These are phyloP conservation scores for Crithidia fasciculata DNA, from an alignment of 208 protist genomes.

Conservation along the genomic window DNA sequence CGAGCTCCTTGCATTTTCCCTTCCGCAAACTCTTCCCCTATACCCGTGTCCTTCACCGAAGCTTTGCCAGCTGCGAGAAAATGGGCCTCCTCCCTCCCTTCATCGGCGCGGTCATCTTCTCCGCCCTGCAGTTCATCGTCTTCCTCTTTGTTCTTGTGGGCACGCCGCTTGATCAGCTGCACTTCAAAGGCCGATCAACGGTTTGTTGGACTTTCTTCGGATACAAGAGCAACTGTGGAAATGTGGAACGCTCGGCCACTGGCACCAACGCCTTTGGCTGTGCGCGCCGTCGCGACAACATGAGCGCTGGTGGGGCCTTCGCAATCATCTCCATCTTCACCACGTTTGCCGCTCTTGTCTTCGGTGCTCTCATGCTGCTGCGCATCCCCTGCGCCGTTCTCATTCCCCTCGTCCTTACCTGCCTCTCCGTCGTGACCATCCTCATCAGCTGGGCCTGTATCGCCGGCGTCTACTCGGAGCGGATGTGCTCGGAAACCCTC, in stretches of 20 bases:
- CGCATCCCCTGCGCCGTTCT: constrained; percentile 20
- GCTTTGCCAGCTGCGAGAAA: background rate
- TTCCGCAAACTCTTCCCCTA: no score
- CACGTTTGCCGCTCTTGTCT: constrained; percentile 34
- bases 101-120: constrained; percentile 36
- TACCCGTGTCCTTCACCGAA: no score
- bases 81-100: constrained; percentile 34
- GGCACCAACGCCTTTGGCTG: constrained; percentile 29
- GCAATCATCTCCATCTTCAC: constrained; percentile 45
- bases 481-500: constrained; percentile 1
- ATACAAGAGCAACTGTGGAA: constrained; percentile 33
- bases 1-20: no score
- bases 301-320: constrained; percentile 37
- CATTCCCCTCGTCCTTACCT: constrained; percentile 28
- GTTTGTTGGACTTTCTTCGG: constrained; percentile 50
- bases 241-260: background rate
- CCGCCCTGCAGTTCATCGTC: constrained; percentile 30
- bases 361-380: constrained; percentile 33
- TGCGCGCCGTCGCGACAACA: constrained; percentile 28
- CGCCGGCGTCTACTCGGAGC: constrained; percentile 6
- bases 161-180: constrained; percentile 11
- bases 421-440: constrained; percentile 22
- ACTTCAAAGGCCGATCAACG: background rate
- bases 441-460: constrained; percentile 30
- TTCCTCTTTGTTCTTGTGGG: constrained; percentile 40